These are phyloP conservation scores for Funneliformis mosseae DNA, from an alignment of 192 early-diverging fungal species.

Conservation along the genomic window DNA sequence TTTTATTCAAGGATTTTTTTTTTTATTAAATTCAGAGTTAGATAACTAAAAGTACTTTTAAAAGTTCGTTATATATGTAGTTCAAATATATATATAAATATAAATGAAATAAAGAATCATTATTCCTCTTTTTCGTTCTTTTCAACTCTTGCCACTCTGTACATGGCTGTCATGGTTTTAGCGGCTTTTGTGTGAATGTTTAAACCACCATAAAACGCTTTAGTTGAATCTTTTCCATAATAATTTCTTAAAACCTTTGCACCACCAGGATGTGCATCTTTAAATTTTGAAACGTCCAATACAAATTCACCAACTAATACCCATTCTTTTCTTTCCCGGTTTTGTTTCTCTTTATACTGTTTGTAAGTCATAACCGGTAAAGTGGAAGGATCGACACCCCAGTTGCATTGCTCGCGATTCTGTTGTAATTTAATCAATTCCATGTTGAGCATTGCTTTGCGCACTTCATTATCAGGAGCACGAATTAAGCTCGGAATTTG, in stretches of 20 bases:
- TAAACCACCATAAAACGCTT: slow-evolving; percentile 86
- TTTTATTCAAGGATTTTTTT: no score
- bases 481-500: slow-evolving; percentile 72
- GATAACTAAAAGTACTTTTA: no score
- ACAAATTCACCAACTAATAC: slow-evolving; percentile 80
- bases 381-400: slow-evolving; percentile 68
- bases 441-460: slow-evolving; percentile 81
- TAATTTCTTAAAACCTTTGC: slow-evolving; percentile 64
- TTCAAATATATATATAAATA: no score
- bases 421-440: slow-evolving; percentile 71
- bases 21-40: no score
- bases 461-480: slow-evolving; percentile 79
- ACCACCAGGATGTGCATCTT: slow-evolving; percentile 90
- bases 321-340: slow-evolving; percentile 66
- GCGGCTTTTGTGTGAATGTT: slow-evolving; percentile 92
- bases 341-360: slow-evolving; percentile 65
- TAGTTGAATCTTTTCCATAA: slow-evolving; percentile 86
- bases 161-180: slow-evolving; percentile 74
- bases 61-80: no score
- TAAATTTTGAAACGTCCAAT: slow-evolving; percentile 82
- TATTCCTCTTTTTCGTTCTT: not conserved
- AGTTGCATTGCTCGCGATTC: slow-evolving; percentile 61
- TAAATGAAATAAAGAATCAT: no score
- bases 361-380: slow-evolving; percentile 71
- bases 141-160: slow-evolving; percentile 55